Conservation (phyloP, 352 stramenopile species). For the Thraustotheca clavata region DNA sequence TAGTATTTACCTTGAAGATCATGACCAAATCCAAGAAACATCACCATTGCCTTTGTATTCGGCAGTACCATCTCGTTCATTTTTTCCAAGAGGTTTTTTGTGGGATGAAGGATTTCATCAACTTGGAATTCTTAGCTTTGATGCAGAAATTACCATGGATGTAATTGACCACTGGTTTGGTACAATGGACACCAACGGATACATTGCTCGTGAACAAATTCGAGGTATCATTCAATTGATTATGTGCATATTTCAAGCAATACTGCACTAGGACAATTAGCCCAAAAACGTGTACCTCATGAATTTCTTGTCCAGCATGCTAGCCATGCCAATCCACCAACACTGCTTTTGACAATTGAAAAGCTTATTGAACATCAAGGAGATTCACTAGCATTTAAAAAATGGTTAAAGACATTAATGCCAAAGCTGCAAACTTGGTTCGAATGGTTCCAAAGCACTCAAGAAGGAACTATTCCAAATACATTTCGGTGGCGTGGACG, state of each 20-base stretch:
- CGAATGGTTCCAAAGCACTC: conserved; percentile 58
- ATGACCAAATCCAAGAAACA: conserved; percentile 34
- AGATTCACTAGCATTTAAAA: no score
- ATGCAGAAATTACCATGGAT: conserved; percentile 59
- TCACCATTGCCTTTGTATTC: conserved; percentile 66
- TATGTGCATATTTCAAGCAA: not conserved
- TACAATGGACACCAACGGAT: conserved; percentile 81
- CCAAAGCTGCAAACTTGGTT: conserved; percentile 75
- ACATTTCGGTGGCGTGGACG: conserved; percentile 81
- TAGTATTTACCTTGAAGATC: conserved; percentile 59
- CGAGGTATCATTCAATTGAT: not conserved
- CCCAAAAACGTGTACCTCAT: conserved; percentile 62
- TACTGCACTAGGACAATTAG: conserved; percentile 33
- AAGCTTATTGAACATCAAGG: conserved; percentile 47
- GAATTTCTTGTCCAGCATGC: conserved; percentile 89
- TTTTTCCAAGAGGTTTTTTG: conserved; percentile 91
- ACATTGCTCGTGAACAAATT: conserved; percentile 91
- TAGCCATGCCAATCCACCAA: conserved; percentile 88
- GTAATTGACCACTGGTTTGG: conserved; percentile 84
- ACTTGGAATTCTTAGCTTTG: conserved; percentile 71
- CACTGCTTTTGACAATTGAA: conserved; percentile 78
- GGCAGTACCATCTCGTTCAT: conserved; percentile 85
- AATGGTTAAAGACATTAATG: conserved; percentile 35
- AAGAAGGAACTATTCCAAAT: conserved; percentile 33
- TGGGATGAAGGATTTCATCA: conserved; percentile 95